A percentile compares a stretch with the other conserved stretches of the same genome.
Evolutionary conservation across 805 yeast genomes (phyloP).

Genomic region (Myxozyma neotropica): DNA sequence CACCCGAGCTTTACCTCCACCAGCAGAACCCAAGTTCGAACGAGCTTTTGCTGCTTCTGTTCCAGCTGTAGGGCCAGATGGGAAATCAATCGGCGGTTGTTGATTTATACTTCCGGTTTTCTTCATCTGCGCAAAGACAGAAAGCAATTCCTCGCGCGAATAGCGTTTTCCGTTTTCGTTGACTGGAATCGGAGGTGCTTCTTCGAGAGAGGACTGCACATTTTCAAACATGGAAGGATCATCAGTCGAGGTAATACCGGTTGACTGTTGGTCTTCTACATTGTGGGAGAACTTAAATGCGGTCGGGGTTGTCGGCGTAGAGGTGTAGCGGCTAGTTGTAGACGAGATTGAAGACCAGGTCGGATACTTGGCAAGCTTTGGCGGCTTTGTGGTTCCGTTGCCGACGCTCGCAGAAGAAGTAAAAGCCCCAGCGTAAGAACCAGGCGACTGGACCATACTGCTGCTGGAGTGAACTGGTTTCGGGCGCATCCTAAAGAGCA

Average conservation of each 20-base stretch:
- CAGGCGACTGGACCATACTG: not conserved
- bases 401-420: not conserved
- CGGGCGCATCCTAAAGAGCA: conserved; percentile 24
- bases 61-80: conserved; percentile 3
- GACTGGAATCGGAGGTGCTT: conserved; percentile 18
- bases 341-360: conserved; percentile 16
- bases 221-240: not conserved
- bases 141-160: conserved; percentile 25
- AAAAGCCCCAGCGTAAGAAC: not conserved
- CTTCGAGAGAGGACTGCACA: not conserved
- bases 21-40: not conserved
- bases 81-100: conserved; percentile 10
- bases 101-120: conserved; percentile 5
- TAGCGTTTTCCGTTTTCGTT: conserved; percentile 27
- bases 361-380: conserved; percentile 13
- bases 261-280: conserved; percentile 1
- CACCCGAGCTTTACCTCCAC: conserved; percentile 4
- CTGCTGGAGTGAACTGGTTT: conserved; percentile 15
- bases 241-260: not conserved
- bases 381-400: not conserved
- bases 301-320: not conserved
- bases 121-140: conserved; percentile 17
- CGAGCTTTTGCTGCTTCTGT: conserved; percentile 13
- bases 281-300: not conserved
- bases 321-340: not conserved